These are phyloP conservation scores for Colletotrichum brevisporum DNA, from an alignment of 2,329 filamentous ascomycete genomes.

Conservation along the genomic window DNA sequence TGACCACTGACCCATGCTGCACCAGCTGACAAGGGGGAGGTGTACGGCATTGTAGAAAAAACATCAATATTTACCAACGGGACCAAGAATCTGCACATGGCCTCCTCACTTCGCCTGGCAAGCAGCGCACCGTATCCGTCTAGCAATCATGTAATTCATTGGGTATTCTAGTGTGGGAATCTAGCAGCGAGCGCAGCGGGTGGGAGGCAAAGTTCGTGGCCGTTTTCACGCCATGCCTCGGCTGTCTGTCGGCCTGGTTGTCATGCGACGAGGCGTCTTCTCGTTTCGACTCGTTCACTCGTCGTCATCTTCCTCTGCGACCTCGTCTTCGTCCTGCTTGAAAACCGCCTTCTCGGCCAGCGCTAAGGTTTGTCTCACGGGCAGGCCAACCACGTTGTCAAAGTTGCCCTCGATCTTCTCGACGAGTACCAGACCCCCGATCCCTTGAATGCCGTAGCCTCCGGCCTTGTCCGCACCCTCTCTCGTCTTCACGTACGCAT, in stretches of 20 bases:
- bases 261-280: neutral
- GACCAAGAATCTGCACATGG: too few species aligned
- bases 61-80: too few species aligned
- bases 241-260: too few species aligned
- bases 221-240: neutral
- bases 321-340: conserved; percentile 77
- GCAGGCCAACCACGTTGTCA: conserved; percentile 95
- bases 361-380: conserved; percentile 81
- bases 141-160: neutral
- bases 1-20: too few species aligned
- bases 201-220: neutral
- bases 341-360: conserved; percentile 91
- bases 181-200: neutral
- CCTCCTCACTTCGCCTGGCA: too few species aligned
- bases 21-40: too few species aligned
- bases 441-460: conserved; percentile 93
- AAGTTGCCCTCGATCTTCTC: conserved; percentile 90
- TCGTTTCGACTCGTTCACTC: conserved; percentile 49
- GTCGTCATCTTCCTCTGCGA: conserved; percentile 61
- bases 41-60: too few species aligned
- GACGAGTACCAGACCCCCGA: conserved; percentile 87
- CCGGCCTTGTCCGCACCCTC: conserved; percentile 98
- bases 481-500: conserved; percentile 83
- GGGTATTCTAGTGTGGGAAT: neutral
- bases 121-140: too few species aligned